phyloP scores from a whole-genome alignment of 2,329 filamentous ascomycete species.

The Penicillium sumatraense region DNA sequence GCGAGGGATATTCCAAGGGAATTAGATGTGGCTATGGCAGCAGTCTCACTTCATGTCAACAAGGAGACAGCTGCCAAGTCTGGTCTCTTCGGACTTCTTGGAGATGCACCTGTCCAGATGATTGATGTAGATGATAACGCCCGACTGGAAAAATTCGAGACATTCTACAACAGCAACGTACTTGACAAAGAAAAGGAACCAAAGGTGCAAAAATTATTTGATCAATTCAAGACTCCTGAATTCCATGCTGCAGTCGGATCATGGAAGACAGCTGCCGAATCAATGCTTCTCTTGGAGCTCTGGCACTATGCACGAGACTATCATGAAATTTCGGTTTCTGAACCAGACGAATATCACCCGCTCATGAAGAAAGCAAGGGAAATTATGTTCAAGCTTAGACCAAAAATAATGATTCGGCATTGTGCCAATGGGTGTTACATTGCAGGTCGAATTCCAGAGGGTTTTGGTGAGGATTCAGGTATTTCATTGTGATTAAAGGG shows the following conservation, averaged over 20 bases:
- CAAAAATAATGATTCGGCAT: neutral
- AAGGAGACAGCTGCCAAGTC: neutral
- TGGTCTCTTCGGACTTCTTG: conserved; percentile 5
- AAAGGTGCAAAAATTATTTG: neutral
- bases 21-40: neutral
- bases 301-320: neutral
- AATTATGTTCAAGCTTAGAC: neutral
- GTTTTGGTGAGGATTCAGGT: neutral
- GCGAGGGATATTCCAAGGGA: neutral
- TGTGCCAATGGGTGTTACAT: neutral
- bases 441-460: neutral
- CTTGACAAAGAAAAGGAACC: neutral
- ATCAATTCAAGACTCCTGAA: neutral
- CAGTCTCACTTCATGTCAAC: neutral
- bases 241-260: neutral
- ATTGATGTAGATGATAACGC: conserved; percentile 4
- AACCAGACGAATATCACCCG: neutral
- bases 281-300: neutral
- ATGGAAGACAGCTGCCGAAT: neutral
- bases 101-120: conserved; percentile 10
- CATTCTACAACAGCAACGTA: neutral
- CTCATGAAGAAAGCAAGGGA: neutral
- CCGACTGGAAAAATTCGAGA: neutral
- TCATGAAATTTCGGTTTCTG: neutral
- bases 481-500: too few relatives aligned